Base-by-base conservation (phyloP, 805 yeast genomes). In the Komagataella kurtzmanii region DNA sequence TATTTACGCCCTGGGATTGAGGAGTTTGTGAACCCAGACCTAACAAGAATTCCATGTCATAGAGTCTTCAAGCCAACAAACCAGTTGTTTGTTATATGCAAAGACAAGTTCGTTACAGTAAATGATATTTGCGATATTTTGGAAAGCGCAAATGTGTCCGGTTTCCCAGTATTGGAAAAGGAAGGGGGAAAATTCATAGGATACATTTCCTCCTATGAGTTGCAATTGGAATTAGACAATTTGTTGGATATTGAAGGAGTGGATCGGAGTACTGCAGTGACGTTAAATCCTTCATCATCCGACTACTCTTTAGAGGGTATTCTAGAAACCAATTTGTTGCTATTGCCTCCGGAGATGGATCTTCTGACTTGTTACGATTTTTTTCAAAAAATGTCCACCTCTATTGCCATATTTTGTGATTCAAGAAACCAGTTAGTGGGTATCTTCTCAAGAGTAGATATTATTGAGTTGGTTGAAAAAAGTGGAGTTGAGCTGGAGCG, bases 1-100 rank as follows among this genome's bases (percentile, higher is more conserved):
- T 74, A 69, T 51, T 58, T 78, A 23, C 62, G 60, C 23, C 65
- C 73, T 30, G 70, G 71, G 30, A 59, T 69, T 8, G 73, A 69
- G 21, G 67, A 64, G 44, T 52, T 60, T 30, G 14, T 30, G 6
- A 30, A 30, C n/a, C 40, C 40, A 30, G 40, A 30, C 40, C 40
- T 30, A 5, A 30, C 40, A 14, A 30, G 40, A 30, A 30, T 30
- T 30, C 40, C 40, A 30, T 30, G 40, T 30, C 40, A 30, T 8
- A 30, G 14, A 30, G 6, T 30, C 12, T 30, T 30, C 40, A 30
- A 30, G 40, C 40, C 40, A 30, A 14, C 10, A 30, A 10, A 14
- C 40, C 40, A 30, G 40, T 30, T 30, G 40, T 30, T 30, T 8
- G 40, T 14, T 30, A 30, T 30, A 30, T 30, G 14, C 40, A 30